A percentile compares a stretch with the other conserved stretches of the same genome.
phyloP scores from a whole-genome alignment of 345 rosid species.

The Trapa incisa region DNA sequence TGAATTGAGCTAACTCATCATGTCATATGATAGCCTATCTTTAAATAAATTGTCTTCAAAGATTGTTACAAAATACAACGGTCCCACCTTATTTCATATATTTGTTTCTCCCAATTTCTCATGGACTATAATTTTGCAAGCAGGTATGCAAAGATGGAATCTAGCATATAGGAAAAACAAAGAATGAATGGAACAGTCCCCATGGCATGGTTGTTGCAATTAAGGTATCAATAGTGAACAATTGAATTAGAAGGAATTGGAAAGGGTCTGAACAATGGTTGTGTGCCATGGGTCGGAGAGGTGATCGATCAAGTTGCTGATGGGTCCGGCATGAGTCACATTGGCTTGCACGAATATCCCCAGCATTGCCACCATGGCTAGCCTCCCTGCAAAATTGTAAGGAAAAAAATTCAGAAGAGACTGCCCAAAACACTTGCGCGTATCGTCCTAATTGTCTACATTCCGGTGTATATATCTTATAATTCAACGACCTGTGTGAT shows the following conservation, averaged over 20 bases:
- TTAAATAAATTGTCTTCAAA: too few relatives aligned
- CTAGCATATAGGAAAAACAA: too few relatives aligned
- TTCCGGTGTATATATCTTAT: not conserved
- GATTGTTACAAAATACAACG: too few relatives aligned
- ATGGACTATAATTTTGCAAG: too few relatives aligned
- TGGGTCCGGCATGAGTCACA: slow-evolving; percentile 82
- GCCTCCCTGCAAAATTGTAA: slow-evolving; percentile 38
- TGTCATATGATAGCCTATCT: too few relatives aligned
- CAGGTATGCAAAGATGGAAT: too few relatives aligned
- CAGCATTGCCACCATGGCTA: slow-evolving; percentile 89
- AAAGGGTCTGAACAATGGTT: slow-evolving; percentile 70
- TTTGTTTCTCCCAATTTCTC: too few relatives aligned
- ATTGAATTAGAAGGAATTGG: slow-evolving; percentile 16
- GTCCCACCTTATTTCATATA: too few relatives aligned
- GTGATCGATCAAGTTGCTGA: slow-evolving; percentile 76
- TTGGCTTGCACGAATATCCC: slow-evolving; percentile 83
- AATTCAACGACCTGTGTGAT: not conserved
- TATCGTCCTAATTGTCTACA: not conserved
- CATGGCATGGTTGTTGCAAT: not conserved
- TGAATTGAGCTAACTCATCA: too few relatives aligned
- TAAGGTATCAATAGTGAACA: not conserved
- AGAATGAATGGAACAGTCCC: too few relatives aligned
- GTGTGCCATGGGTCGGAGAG: slow-evolving; percentile 88
- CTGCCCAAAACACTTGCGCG: too few relatives aligned
- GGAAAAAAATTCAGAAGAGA: not conserved